A percentile compares a stretch with the other conserved stretches of the same genome.
Conservation (phyloP, 352 stramenopile species). For the Globisporangium paroecandrum region DNA sequence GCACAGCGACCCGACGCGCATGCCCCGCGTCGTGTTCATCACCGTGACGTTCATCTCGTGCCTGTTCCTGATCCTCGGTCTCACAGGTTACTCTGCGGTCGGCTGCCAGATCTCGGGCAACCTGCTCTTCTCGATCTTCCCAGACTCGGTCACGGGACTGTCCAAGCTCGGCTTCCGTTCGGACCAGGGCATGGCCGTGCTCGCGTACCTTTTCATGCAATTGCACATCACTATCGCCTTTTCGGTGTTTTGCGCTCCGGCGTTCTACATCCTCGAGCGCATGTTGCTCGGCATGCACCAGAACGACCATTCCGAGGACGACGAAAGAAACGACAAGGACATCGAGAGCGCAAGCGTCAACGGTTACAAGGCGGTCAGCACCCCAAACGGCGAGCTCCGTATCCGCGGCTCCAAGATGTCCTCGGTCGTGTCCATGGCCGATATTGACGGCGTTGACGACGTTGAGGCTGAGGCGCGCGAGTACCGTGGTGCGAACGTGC, state of each 20-base stretch:
- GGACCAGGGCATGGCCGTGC: conserved; percentile 25
- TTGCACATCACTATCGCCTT: conserved; percentile 36
- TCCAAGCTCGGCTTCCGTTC: conserved; percentile 27
- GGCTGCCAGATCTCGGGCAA: conserved; percentile 55
- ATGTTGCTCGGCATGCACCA: conserved; percentile 27
- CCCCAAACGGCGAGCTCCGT: background rate
- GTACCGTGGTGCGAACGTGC: conserved; percentile 13
- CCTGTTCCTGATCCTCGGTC: conserved; percentile 41
- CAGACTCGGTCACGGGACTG: conserved; percentile 16
- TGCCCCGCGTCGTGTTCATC: conserved; percentile 32
- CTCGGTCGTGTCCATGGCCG: conserved; percentile 19
- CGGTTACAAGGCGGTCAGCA: background rate
- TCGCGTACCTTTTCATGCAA: conserved; percentile 19
- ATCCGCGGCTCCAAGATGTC: conserved; percentile 1
- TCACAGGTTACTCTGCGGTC: conserved; percentile 37
- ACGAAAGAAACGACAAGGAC: background rate
- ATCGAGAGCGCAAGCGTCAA: background rate
- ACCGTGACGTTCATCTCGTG: conserved; percentile 42
- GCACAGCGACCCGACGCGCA: conserved; percentile 23
- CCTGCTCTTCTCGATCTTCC: conserved; percentile 14
- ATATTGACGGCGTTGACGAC: conserved; percentile 3
- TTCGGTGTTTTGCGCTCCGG: conserved; percentile 21
- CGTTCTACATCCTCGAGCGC: conserved; percentile 25
- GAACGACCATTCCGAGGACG: background rate
- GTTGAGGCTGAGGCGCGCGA: background rate